Evolutionary conservation across 768 basidiomycete genomes (phyloP), one percentile per base, ranked within the genome.

Genomic region (Asterophora parasitica): DNA sequence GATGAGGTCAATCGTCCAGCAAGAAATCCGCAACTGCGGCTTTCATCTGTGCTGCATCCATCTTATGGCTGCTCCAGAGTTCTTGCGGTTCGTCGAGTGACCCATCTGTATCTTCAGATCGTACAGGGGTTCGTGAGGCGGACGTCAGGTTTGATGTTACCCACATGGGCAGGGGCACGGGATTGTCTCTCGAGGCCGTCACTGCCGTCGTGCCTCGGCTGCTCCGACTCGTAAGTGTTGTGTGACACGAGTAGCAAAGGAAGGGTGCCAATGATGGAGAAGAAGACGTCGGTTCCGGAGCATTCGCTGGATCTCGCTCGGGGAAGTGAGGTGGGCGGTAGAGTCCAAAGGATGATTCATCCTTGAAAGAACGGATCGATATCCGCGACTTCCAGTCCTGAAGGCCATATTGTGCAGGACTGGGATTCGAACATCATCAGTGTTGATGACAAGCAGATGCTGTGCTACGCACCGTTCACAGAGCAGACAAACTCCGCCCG

Each of bases 341-440:
- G 15, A 64, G 55, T 11, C 64, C 62, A 19, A 59, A 52, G 13
- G 60, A 50, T 37, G 62, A 51, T 26, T 50, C 47, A 48, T 67
- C 65, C 15, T 61, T 55, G 39, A 75, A 75, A 1, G 82, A 75
- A 43, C 83, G 78, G 49, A 89, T 84, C 4, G 89, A 83, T 62
- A 86, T 89, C 28, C 74, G 75, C 0, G 75, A 62, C 60, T 87
- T 89, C 89, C 89, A 91, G 30, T 75, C 78, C 58, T 83, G 82
- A 12, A 85, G 70, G 12, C 77, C 81, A 10, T 62, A 67, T 54
- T 88, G 87, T 2, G 76, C 72, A 19, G 83, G 83, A 42, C 88
- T 90, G 51, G 20, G 23, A 16, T 19, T 5, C 27, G 23, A 19
- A 9, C 20, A 16, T 35, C 2, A 57, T 44, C 13, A 48, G 12